Evolutionary conservation across 495 filamentous ascomycete species (phyloP).

Genomic region (Bacidia rubella): DNA sequence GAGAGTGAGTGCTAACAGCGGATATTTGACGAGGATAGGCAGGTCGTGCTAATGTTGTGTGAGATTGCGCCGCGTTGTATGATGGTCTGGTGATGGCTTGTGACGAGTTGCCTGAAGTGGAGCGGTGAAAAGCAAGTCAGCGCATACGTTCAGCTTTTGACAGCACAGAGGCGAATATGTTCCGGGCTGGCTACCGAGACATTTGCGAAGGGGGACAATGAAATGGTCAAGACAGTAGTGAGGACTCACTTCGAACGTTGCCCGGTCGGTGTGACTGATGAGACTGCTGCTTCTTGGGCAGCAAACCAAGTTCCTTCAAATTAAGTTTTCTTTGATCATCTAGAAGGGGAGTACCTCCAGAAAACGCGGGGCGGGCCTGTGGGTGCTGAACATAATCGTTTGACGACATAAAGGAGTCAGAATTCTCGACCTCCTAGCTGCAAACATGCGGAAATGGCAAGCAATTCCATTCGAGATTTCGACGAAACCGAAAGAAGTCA

Average conservation of each 20-base stretch:
- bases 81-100: constrained; percentile 22
- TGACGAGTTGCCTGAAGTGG: constrained; percentile 36
- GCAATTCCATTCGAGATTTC: constrained; percentile 4
- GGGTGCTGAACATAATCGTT: constrained; percentile 9
- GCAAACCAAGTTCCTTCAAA: constrained; percentile 17
- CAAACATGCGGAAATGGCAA: not conserved
- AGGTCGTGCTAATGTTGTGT: constrained; percentile 10
- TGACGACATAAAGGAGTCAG: constrained; percentile 16
- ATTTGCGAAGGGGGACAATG: too few relatives aligned
- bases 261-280: constrained; percentile 12
- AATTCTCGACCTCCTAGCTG: constrained; percentile 1
- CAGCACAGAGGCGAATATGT: too few relatives aligned
- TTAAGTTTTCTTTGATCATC: constrained; percentile 13
- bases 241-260: constrained; percentile 17
- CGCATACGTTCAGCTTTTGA: too few relatives aligned
- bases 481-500: not conserved
- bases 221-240: not conserved
- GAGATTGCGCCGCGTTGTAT: constrained; percentile 12
- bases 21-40: constrained; percentile 15
- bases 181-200: too few relatives aligned
- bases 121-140: constrained; percentile 25
- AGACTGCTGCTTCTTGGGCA: constrained; percentile 13
- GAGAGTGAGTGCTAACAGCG: constrained; percentile 16
- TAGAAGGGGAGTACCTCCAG: constrained; percentile 8
- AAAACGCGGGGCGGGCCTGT: constrained; percentile 14